Evolutionary conservation across 1,284 basidiomycete species (phyloP).

Genomic region (Leccinum cinnamomeum): DNA sequence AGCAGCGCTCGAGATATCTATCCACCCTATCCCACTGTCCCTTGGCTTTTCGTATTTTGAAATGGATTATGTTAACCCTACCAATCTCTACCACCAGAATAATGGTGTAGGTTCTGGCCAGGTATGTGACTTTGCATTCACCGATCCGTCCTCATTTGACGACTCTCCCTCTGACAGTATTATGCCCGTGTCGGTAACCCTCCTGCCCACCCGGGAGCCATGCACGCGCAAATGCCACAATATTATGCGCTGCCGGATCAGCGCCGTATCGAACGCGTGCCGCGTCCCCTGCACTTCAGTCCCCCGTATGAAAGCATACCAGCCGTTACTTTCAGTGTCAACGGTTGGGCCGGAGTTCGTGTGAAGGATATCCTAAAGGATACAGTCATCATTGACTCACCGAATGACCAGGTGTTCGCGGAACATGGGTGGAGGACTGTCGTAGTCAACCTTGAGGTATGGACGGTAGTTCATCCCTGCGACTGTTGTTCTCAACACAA

Average conservation of each 20-base stretch:
- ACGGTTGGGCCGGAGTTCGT: constrained; percentile 25
- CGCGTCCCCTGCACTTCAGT: constrained; percentile 16
- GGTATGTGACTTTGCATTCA: constrained; percentile 4
- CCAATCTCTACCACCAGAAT: neutral
- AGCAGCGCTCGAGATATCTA: constrained; percentile 9
- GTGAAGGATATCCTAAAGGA: constrained; percentile 19
- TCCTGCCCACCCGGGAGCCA: constrained; percentile 24
- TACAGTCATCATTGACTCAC: constrained; percentile 15
- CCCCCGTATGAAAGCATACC: constrained; percentile 23
- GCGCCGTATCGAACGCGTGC: constrained; percentile 24
- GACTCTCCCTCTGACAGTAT: constrained; percentile 16
- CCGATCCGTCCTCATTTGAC: neutral
- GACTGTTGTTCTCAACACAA: neutral
- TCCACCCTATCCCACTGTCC: neutral
- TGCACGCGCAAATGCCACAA: constrained; percentile 24
- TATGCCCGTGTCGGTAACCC: constrained; percentile 17
- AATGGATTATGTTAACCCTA: constrained; percentile 12
- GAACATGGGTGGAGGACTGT: constrained; percentile 26
- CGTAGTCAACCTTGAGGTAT: constrained; percentile 24
- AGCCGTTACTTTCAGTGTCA: constrained; percentile 20
- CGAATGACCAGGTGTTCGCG: constrained; percentile 23
- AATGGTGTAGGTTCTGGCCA: constrained; percentile 8
- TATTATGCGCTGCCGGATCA: constrained; percentile 19
- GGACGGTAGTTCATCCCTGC: neutral
- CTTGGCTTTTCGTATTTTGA: neutral